These are phyloP conservation scores for Cucurbita argyrosperma DNA, from an alignment of 306 rosid genomes.

Conservation along the genomic window DNA sequence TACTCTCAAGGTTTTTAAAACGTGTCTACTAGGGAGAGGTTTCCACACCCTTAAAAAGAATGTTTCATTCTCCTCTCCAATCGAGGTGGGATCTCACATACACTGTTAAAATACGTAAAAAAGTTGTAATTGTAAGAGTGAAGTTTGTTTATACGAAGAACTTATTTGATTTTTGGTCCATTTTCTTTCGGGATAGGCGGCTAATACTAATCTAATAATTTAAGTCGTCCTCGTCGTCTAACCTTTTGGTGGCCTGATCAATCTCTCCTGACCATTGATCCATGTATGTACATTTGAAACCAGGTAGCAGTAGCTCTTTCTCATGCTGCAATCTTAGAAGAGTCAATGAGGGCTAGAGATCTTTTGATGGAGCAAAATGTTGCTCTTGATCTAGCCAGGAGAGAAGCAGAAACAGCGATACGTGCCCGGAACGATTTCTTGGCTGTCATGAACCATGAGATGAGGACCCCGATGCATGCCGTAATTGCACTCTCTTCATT, in stretches of 20 bases:
- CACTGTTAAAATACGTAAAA: not conserved
- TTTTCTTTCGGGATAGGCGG: too few species aligned
- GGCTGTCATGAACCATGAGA: constrained; percentile 98
- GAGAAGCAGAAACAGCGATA: constrained; percentile 99
- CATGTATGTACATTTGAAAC: not conserved
- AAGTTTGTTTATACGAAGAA: not conserved
- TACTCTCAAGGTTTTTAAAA: too few species aligned
- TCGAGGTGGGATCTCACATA: too few species aligned
- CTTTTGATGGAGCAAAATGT: constrained; percentile 85
- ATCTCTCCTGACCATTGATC: not conserved
- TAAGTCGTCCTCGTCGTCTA: too few species aligned
- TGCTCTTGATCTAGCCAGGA: constrained; percentile 90
- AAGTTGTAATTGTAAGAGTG: not conserved
- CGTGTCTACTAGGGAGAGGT: too few species aligned
- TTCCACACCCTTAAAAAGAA: too few species aligned
- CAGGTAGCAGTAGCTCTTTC: constrained; percentile 99
- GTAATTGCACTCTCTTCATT: constrained; percentile 90
- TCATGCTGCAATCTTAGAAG: constrained; percentile 97
- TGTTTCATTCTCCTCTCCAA: too few species aligned
- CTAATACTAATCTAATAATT: too few species aligned
- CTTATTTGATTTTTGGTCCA: not conserved
- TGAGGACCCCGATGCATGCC: constrained; percentile 99
- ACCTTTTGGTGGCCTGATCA: not conserved
- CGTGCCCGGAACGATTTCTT: constrained; percentile 95
- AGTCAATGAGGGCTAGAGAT: constrained; percentile 97